Conservation (phyloP, 768 basidiomycete genomes). For the Leccinum rimulosum region DNA sequence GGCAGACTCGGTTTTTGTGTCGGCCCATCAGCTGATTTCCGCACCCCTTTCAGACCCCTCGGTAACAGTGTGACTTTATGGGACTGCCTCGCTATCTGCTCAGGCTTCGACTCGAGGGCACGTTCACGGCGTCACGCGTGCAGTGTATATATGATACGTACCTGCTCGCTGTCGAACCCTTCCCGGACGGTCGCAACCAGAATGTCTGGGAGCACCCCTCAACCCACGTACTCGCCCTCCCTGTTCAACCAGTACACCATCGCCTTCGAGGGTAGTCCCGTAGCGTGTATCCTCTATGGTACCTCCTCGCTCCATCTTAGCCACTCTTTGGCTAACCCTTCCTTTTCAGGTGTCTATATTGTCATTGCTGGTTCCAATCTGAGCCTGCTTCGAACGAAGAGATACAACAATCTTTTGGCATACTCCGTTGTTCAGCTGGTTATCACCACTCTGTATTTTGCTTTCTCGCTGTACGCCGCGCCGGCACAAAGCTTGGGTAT, state of each 20-base stretch:
- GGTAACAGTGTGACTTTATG: slow-evolving; percentile 2
- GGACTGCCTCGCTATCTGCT: neutral
- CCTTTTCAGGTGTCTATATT: slow-evolving; percentile 14
- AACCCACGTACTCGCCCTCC: slow-evolving; percentile 7
- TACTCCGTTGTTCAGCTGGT: slow-evolving; percentile 16
- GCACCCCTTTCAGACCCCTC: neutral
- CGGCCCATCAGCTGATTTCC: neutral
- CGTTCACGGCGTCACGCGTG: neutral
- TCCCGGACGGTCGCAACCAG: neutral
- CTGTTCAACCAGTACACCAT: slow-evolving; percentile 21
- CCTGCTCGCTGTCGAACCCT: neutral
- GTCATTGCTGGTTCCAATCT: slow-evolving; percentile 12
- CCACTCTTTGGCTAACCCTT: neutral
- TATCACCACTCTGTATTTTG: slow-evolving; percentile 20
- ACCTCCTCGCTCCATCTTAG: neutral
- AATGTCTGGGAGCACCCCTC: slow-evolving; percentile 17
- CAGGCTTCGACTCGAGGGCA: neutral
- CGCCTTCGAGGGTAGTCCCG: slow-evolving; percentile 19
- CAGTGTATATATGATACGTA: slow-evolving; percentile 7
- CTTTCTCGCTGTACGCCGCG: slow-evolving; percentile 16
- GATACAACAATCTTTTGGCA: slow-evolving; percentile 14
- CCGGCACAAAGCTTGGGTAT: slow-evolving; percentile 13
- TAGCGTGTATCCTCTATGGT: slow-evolving; percentile 22
- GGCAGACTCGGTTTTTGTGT: neutral
- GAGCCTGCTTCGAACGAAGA: slow-evolving; percentile 13